These are phyloP conservation scores for Gautieria morchelliformis DNA, from an alignment of 768 basidiomycete species.

Conservation along the genomic window DNA sequence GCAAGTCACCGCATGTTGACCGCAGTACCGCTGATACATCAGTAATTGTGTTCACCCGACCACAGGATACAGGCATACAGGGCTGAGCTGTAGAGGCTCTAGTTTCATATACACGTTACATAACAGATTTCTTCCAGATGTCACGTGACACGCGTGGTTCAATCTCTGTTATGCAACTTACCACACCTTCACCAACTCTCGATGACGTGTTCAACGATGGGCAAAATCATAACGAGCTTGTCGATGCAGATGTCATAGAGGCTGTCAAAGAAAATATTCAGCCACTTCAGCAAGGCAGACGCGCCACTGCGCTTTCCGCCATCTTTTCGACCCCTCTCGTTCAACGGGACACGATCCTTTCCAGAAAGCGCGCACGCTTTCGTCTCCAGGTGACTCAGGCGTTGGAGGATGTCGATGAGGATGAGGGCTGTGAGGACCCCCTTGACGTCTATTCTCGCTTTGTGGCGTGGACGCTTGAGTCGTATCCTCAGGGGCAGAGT, in stretches of 20 bases:
- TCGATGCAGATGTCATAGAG: constrained; percentile 75
- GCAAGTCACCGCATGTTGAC: too few relatives aligned
- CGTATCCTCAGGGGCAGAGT: constrained; percentile 33
- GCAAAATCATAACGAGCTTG: constrained; percentile 28
- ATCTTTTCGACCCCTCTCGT: constrained; percentile 70
- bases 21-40: too few relatives aligned
- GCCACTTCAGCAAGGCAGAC: constrained; percentile 68
- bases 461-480: constrained; percentile 33
- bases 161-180: background rate
- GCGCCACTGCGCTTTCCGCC: constrained; percentile 67
- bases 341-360: constrained; percentile 61
- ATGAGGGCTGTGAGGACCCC: constrained; percentile 19
- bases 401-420: constrained; percentile 22
- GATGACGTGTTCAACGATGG: background rate
- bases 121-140: background rate
- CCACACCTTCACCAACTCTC: background rate
- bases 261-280: constrained; percentile 84
- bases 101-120: too few relatives aligned
- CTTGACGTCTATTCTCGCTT: constrained; percentile 33
- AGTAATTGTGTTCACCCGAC: too few relatives aligned
- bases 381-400: constrained; percentile 48
- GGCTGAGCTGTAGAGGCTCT: too few relatives aligned
- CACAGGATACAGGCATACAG: too few relatives aligned
- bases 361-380: constrained; percentile 52
- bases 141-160: background rate